These are phyloP conservation scores for Escovopsis sp. DNA, from an alignment of 2,329 filamentous ascomycete species.

Conservation along the genomic window DNA sequence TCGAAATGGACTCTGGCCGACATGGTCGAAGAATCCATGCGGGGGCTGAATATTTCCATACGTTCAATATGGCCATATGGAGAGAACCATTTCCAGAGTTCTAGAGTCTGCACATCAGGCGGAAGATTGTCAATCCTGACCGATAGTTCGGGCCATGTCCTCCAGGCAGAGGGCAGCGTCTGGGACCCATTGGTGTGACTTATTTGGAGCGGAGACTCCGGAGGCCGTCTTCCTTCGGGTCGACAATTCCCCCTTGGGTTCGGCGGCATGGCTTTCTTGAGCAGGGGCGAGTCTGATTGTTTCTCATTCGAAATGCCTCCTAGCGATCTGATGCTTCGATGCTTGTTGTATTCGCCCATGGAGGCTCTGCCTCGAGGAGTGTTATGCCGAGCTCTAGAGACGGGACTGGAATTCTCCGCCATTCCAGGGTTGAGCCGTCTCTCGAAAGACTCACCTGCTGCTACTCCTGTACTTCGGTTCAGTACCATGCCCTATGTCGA, in stretches of 20 bases:
- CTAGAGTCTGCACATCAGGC: slow-evolving; percentile 19
- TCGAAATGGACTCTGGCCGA: slow-evolving; percentile 39
- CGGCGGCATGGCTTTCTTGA: neutral
- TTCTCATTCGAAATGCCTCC: too few relatives aligned
- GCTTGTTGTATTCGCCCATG: too few relatives aligned
- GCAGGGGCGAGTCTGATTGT: too few relatives aligned
- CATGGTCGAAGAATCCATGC: slow-evolving; percentile 9
- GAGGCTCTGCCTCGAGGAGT: too few relatives aligned
- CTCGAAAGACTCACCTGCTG: too few relatives aligned
- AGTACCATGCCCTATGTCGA: too few relatives aligned
- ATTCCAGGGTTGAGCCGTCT: too few relatives aligned
- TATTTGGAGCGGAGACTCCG: neutral
- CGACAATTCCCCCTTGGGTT: neutral
- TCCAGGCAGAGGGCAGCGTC: slow-evolving; percentile 13
- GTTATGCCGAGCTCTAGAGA: too few relatives aligned
- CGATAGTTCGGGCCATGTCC: slow-evolving; percentile 18
- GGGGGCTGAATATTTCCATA: slow-evolving; percentile 41
- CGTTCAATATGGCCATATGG: slow-evolving; percentile 36
- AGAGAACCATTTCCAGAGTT: slow-evolving; percentile 38
- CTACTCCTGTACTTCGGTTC: too few relatives aligned
- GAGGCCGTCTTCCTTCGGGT: too few relatives aligned
- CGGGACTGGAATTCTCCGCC: too few relatives aligned
- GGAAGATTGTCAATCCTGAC: slow-evolving; percentile 22
- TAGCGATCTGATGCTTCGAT: too few relatives aligned
- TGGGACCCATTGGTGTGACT: neutral